phyloP scores from a whole-genome alignment of 495 filamentous ascomycete genomes.

The Lasiosphaeria miniovina region DNA sequence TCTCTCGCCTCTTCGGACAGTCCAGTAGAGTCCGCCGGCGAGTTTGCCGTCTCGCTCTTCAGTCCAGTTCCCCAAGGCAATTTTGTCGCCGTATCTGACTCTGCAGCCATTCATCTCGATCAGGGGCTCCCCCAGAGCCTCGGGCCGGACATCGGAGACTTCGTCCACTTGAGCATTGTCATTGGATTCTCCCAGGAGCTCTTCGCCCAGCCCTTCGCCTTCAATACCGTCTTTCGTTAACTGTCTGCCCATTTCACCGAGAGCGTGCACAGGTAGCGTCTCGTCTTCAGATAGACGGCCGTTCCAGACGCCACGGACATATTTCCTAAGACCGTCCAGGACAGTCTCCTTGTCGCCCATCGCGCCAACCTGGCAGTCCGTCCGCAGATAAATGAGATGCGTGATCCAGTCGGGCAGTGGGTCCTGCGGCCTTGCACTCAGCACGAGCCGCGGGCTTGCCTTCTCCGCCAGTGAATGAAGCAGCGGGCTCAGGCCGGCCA shows the following conservation, averaged over 20 bases:
- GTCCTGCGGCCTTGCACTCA: constrained; percentile 82
- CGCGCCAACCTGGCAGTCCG: constrained; percentile 53
- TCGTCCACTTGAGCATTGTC: background rate
- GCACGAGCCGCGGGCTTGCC: constrained; percentile 64
- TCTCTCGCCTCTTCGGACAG: constrained; percentile 72
- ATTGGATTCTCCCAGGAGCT: constrained; percentile 1
- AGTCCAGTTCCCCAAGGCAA: constrained; percentile 76
- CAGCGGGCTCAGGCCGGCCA: constrained; percentile 63
- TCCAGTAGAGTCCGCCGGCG: constrained; percentile 72
- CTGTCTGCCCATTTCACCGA: constrained; percentile 49
- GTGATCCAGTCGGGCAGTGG: constrained; percentile 85
- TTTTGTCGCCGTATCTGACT: constrained; percentile 75
- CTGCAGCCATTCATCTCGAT: constrained; percentile 82
- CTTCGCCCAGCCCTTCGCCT: constrained; percentile 31
- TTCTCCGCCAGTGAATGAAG: constrained; percentile 62
- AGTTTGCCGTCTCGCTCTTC: constrained; percentile 48
- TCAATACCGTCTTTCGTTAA: constrained; percentile 46
- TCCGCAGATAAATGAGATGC: constrained; percentile 66
- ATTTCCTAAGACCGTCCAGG: constrained; percentile 41
- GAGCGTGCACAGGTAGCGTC: constrained; percentile 39
- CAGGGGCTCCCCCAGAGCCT: constrained; percentile 53
- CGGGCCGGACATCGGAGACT: background rate
- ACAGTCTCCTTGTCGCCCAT: constrained; percentile 57
- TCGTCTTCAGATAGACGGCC: constrained; percentile 33
- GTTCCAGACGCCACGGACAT: constrained; percentile 40